phyloP scores from a whole-genome alignment of 2,329 filamentous ascomycete genomes.

The Blumeria graminis region DNA sequence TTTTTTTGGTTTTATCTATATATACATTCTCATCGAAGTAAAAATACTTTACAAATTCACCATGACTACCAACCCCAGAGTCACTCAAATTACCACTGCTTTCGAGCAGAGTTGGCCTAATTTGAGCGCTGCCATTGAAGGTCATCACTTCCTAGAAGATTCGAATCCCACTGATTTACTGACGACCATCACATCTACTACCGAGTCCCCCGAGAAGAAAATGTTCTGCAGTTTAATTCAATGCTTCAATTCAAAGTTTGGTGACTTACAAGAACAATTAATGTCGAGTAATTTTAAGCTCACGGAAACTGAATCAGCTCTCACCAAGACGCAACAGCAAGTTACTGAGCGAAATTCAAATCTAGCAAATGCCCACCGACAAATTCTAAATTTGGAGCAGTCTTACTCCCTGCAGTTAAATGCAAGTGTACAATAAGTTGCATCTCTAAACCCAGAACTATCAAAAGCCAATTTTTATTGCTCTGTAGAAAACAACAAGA shows the following conservation, averaged over 20 bases:
- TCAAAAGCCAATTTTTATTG: neutral
- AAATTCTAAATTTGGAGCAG: neutral
- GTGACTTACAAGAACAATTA: neutral
- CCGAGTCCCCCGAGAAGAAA: neutral
- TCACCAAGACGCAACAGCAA: neutral
- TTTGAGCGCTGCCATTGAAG: neutral
- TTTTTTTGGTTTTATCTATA: neutral
- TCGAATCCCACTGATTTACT: neutral
- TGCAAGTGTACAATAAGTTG: neutral
- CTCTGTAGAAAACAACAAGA: neutral
- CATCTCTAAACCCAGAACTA: neutral
- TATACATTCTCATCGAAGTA: neutral
- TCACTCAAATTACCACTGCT: neutral
- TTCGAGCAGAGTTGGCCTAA: neutral
- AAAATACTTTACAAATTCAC: neutral
- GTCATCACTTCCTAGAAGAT: neutral
- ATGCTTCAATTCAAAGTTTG: neutral
- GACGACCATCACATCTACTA: neutral
- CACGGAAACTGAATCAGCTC: neutral
- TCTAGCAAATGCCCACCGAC: neutral
- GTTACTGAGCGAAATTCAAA: neutral
- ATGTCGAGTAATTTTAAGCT: neutral
- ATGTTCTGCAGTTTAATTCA: neutral
- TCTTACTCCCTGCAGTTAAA: neutral
- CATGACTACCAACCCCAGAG: neutral